Evolutionary conservation across 139 green algal genomes (phyloP).

Genomic region (Closterium sp.): DNA sequence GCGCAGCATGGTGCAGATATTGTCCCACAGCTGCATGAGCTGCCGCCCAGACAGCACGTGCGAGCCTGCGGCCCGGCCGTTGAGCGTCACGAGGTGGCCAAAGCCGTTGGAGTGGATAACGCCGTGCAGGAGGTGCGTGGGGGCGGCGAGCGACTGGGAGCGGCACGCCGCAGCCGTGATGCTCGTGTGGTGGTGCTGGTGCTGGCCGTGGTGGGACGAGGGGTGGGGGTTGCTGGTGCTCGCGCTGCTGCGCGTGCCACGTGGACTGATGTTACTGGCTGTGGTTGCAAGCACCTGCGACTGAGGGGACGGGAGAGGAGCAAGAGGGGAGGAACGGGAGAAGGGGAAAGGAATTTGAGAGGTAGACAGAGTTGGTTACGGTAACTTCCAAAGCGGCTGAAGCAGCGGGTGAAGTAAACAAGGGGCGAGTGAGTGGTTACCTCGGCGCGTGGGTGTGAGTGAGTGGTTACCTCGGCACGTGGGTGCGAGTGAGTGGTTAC

Average conservation of each 20-base stretch:
- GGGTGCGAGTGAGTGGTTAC: background rate
- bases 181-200: background rate
- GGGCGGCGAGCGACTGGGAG: background rate
- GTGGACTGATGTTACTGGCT: background rate
- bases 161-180: background rate
- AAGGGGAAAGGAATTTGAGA: background rate
- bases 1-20: constrained; percentile 74
- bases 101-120: constrained; percentile 89
- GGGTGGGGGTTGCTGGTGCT: background rate
- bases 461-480: background rate
- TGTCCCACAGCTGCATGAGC: constrained; percentile 89
- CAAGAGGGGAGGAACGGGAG: background rate
- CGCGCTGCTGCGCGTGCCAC: background rate
- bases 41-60: constrained; percentile 59
- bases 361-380: background rate
- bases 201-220: background rate
- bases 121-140: constrained; percentile 83
- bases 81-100: constrained; percentile 85
- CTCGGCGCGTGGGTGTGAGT: background rate
- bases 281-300: background rate
- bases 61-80: constrained; percentile 70
- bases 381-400: background rate
- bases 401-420: no score
- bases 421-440: background rate
- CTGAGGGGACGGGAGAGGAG: background rate